Percentiles rank a stretch among this genome's conserved stretches.
Evolutionary conservation across 306 rosid species (phyloP).

Genomic region (Trifolium repens): DNA sequence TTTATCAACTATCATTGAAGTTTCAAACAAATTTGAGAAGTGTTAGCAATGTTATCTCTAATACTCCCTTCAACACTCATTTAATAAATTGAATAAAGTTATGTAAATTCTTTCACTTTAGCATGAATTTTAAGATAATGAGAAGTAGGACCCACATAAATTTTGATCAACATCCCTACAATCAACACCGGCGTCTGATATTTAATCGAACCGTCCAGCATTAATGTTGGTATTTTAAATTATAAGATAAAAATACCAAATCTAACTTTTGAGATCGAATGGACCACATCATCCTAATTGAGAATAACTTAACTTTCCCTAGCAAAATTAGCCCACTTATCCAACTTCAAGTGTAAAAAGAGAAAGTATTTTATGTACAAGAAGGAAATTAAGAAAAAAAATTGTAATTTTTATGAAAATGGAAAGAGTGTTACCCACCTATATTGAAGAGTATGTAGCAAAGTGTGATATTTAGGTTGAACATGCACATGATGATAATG

Average conservation of each 20-base stretch:
- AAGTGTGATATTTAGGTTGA: slow-evolving; percentile 40
- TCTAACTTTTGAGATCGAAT: too few species aligned
- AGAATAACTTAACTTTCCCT: neutral
- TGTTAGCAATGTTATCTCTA: neutral
- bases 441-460: slow-evolving; percentile 53
- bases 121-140: too few species aligned
- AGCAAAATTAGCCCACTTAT: neutral
- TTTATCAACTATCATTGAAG: neutral
- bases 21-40: slow-evolving; percentile 2
- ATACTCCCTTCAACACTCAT: neutral
- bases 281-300: too few species aligned
- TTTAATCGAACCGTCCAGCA: too few species aligned
- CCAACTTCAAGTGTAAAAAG: neutral
- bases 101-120: too few species aligned
- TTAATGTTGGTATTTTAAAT: too few species aligned
- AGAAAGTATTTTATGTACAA: too few species aligned
- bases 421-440: slow-evolving; percentile 51
- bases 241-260: too few species aligned
- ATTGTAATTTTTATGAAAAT: too few species aligned
- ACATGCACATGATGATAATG: neutral
- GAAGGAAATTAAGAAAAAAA: too few species aligned
- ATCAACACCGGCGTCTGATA: too few species aligned
- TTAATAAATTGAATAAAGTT: neutral
- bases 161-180: too few species aligned
- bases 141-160: neutral